phyloP scores from a whole-genome alignment of 2,329 filamentous ascomycete genomes.

The Aspergillus aculeatinus region DNA sequence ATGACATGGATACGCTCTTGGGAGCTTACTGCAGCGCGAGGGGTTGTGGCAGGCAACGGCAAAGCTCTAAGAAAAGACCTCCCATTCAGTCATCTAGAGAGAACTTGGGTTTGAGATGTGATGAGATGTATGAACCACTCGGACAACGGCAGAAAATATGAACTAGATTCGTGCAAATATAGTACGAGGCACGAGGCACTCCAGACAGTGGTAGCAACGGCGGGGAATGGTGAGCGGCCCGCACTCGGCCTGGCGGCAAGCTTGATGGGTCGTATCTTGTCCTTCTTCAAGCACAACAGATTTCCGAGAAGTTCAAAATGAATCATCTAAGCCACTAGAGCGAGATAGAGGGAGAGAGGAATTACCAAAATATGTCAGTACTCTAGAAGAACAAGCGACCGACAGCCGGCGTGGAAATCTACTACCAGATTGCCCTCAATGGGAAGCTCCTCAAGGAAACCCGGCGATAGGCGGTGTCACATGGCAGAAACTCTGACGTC shows the following conservation, averaged over 20 bases:
- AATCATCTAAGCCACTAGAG: no score
- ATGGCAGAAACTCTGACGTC: slow-evolving; percentile 27
- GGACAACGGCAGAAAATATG: neutral
- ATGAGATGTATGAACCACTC: neutral
- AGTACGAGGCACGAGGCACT: neutral
- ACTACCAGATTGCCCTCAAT: slow-evolving; percentile 9
- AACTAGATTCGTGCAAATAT: neutral
- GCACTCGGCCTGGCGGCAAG: slow-evolving; percentile 17
- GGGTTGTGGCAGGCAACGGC: slow-evolving; percentile 9
- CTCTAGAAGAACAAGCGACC: neutral
- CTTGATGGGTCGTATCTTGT: slow-evolving; percentile 10
- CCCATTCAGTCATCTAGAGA: slow-evolving; percentile 11
- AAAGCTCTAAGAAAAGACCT: neutral
- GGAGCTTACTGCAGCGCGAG: slow-evolving; percentile 15
- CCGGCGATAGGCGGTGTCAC: slow-evolving; percentile 22
- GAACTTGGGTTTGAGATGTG: neutral
- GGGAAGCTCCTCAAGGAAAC: slow-evolving; percentile 18
- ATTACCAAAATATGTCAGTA: neutral
- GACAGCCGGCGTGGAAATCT: slow-evolving; percentile 4
- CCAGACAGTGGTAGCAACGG: slow-evolving; percentile 14
- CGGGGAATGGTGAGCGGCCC: slow-evolving; percentile 22
- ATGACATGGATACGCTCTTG: slow-evolving; percentile 30
- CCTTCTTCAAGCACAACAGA: neutral
- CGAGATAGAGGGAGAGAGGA: no score
- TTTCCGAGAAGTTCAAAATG: neutral